Evolutionary conservation across 202 grass and related monocot genomes (phyloP).

Genomic region (Bolboschoenoplectus hybrid): DNA sequence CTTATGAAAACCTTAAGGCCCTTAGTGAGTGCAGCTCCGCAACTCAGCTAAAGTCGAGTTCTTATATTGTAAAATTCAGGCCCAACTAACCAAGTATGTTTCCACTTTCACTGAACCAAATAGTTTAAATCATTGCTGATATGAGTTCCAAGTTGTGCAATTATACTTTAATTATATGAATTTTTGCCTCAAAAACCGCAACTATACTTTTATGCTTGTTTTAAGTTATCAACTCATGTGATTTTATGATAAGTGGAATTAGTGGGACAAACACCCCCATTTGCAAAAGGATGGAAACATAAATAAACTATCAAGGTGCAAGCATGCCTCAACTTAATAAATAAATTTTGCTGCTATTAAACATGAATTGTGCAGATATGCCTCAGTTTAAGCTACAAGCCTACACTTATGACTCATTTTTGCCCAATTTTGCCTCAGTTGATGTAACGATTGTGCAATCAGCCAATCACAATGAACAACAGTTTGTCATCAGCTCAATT

Average conservation of each 20-base stretch:
- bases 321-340: background rate
- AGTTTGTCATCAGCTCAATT: background rate
- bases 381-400: background rate
- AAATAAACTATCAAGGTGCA: background rate
- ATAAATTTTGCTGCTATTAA: background rate
- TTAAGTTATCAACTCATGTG: background rate
- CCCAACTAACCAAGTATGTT: background rate
- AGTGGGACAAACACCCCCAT: background rate
- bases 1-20: background rate
- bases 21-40: background rate
- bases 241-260: background rate
- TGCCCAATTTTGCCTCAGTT: background rate
- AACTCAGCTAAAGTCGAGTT: background rate
- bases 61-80: background rate
- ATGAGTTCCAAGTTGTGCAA: slow-evolving; percentile 15
- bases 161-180: background rate
- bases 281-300: background rate
- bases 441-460: background rate
- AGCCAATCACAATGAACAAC: background rate
- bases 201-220: background rate
- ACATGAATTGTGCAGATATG: background rate
- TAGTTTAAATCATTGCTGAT: background rate
- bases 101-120: background rate
- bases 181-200: background rate
- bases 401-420: background rate